Conservation (phyloP, 176 grass and related monocot species). For the Musa beccarii region DNA sequence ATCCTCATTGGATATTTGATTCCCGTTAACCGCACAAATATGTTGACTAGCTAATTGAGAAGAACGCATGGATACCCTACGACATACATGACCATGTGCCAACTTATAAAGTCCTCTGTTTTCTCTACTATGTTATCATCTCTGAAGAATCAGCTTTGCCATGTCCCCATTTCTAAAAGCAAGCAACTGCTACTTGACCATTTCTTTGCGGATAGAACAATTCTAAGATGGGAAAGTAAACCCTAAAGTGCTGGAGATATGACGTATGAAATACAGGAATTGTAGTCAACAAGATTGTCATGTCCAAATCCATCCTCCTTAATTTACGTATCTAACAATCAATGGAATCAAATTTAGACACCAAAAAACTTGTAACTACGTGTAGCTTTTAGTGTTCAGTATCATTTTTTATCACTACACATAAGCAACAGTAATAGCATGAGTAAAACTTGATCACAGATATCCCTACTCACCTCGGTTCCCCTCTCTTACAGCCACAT, state of each 20-base stretch:
- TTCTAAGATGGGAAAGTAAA: background rate
- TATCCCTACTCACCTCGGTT: background rate
- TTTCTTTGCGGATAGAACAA: background rate
- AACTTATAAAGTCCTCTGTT: background rate
- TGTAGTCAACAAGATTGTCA: background rate
- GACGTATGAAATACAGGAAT: background rate
- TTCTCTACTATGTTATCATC: background rate
- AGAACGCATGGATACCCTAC: background rate
- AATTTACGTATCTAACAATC: background rate
- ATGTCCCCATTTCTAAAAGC: too few species aligned
- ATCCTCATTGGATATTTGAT: background rate
- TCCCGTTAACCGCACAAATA: background rate
- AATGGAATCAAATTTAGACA: background rate
- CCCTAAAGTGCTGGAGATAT: background rate
- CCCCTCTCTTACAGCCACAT: conserved; percentile 8
- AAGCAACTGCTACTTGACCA: too few species aligned
- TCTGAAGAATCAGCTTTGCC: too few species aligned
- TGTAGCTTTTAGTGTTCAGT: background rate
- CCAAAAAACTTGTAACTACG: background rate
- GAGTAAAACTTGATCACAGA: background rate
- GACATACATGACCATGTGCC: background rate
- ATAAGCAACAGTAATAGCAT: background rate
- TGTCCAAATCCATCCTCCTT: background rate
- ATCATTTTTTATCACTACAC: background rate
- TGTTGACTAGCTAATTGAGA: background rate